Percentiles rank a stretch among this genome's conserved stretches.
Conservation (phyloP, 805 yeast genomes). For the Candida incommunis region DNA sequence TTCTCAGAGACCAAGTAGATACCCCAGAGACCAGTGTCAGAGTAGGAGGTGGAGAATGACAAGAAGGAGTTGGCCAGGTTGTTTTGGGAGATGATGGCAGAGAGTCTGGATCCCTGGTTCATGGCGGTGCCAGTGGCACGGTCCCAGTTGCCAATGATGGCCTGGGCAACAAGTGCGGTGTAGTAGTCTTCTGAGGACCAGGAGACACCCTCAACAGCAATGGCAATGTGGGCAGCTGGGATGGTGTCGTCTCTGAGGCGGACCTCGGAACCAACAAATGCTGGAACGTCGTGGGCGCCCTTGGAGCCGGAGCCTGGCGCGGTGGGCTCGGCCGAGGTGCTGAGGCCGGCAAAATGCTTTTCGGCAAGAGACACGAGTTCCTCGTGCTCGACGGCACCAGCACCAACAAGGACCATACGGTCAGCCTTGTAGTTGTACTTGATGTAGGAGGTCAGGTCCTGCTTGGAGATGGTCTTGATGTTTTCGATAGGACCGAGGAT, state of each 20-base stretch:
- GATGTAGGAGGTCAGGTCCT: conserved; percentile 69
- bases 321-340: conserved; percentile 33
- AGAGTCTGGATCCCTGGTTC: conserved; percentile 74
- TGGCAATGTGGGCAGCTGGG: conserved; percentile 82
- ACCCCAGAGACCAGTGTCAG: conserved; percentile 98
- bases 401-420: conserved; percentile 93
- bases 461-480: conserved; percentile 63
- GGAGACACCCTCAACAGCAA: conserved; percentile 95
- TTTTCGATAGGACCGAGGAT: conserved; percentile 88
- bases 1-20: conserved; percentile 80
- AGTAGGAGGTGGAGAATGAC: conserved; percentile 94
- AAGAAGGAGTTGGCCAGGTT: conserved; percentile 81
- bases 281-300: conserved; percentile 53
- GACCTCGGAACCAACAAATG: conserved; percentile 75
- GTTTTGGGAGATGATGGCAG: conserved; percentile 45
- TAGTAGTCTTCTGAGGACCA: conserved; percentile 96
- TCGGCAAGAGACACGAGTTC: conserved; percentile 66
- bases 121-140: conserved; percentile 76
- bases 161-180: conserved; percentile 91
- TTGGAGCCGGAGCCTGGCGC: conserved; percentile 59
- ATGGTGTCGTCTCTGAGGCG: conserved; percentile 69
- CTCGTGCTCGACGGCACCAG: conserved; percentile 86
- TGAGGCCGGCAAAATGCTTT: conserved; percentile 42
- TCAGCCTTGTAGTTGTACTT: conserved; percentile 83
- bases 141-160: conserved; percentile 96